A percentile compares a stretch with the other conserved stretches of the same genome.
These are phyloP conservation scores for Ogataea thermomethanolica DNA, from an alignment of 805 yeast genomes.

Conservation along the genomic window DNA sequence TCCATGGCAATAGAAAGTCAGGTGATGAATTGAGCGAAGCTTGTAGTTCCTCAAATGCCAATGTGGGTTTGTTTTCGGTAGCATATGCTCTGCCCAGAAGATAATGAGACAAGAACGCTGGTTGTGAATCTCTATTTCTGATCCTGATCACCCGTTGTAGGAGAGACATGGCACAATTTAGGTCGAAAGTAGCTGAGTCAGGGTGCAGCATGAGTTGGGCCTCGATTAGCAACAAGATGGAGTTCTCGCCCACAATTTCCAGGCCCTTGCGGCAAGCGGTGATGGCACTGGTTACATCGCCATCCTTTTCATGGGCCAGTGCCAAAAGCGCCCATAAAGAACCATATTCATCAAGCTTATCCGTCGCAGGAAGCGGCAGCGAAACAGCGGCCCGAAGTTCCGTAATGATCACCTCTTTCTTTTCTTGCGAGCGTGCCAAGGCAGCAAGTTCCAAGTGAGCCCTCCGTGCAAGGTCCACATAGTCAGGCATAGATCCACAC, in stretches of 20 bases:
- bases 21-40: slow-evolving; percentile 52
- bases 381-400: slow-evolving; percentile 50
- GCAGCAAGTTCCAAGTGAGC: slow-evolving; percentile 56
- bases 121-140: slow-evolving; percentile 26
- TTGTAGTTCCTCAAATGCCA: slow-evolving; percentile 55
- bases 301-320: slow-evolving; percentile 48
- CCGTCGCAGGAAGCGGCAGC: slow-evolving; percentile 46
- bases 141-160: slow-evolving; percentile 33
- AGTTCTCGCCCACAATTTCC: slow-evolving; percentile 41
- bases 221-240: slow-evolving; percentile 44
- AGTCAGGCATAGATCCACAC: slow-evolving; percentile 33
- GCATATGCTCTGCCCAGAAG: slow-evolving; percentile 53
- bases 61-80: slow-evolving; percentile 41
- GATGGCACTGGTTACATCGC: slow-evolving; percentile 47
- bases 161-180: slow-evolving; percentile 36
- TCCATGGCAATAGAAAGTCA: slow-evolving; percentile 58
- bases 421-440: slow-evolving; percentile 48
- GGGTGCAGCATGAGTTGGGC: slow-evolving; percentile 44
- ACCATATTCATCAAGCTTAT: slow-evolving; percentile 43
- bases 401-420: slow-evolving; percentile 45
- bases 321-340: slow-evolving; percentile 53
- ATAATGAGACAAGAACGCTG: slow-evolving; percentile 58
- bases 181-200: slow-evolving; percentile 30
- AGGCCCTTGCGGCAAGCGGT: slow-evolving; percentile 48
- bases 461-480: slow-evolving; percentile 44